Base-by-base conservation (phyloP, 805 yeast genomes). In the Grigorovia transvaalensis region DNA sequence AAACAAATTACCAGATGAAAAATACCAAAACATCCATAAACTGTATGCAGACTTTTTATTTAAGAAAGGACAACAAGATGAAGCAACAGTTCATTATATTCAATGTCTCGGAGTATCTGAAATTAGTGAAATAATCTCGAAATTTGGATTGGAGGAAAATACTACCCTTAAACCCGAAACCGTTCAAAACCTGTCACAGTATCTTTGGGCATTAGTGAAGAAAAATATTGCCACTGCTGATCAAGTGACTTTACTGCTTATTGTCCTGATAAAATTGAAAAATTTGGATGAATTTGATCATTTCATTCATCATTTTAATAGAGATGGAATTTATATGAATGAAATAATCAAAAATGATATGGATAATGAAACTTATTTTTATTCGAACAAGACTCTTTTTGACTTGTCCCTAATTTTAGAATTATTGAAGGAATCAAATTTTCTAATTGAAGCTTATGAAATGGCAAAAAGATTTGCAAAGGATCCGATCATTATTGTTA, bases 181-280 rank as follows among this genome's bases (percentile, higher is more conserved):
- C 12, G 54, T 88, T 1, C 70, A 73, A 30, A 79, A 79, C 53
- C 68, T 90, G 59, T 76, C 88, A 0, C 71, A 72, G 44, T 89
- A 84, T 56, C 69, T 89, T 38, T 81, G 80, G 63, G 76, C 76
- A 12, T 71, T 89, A 56, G 72, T 85, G 50, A 74, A 74, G 8
- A 65, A 73, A 45, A 74, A 76, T 2, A 57, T 75, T 13, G 82
- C 96, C 0, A 78, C 79, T n/a, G 74, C 79, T 33, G 95, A 89
- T 61, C 97, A 91, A 65, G 76, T 88, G 6, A 89, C 96, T 0
- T 67, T 91, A 27, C 71, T 90, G 44, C 67, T 90, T 27, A 84
- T 91, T 54, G 81, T 91, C 48, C 82, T 84, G 60, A 86, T 96
- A 54, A 88, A 89, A 61, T 68, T 88, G 58, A 85, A 84, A 54